These are phyloP conservation scores for Neofusicoccum kwambonambiense DNA, from an alignment of 2,329 filamentous ascomycete species.

Conservation along the genomic window DNA sequence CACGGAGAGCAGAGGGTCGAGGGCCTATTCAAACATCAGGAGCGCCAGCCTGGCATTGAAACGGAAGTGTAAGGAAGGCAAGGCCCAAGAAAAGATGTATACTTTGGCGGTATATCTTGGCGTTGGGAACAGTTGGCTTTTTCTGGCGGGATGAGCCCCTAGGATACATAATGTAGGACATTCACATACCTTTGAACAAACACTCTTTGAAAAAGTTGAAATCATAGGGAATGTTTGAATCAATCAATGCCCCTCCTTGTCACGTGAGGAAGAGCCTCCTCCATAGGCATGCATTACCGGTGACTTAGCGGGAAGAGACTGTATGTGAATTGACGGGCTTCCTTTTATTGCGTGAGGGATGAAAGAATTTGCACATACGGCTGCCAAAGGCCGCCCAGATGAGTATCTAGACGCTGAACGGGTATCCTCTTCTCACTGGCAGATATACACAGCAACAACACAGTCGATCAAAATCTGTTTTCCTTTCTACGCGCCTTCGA, in stretches of 20 bases:
- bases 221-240: too few relatives aligned
- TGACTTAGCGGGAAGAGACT: too few relatives aligned
- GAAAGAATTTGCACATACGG: too few relatives aligned
- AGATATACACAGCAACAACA: neutral
- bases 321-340: too few relatives aligned
- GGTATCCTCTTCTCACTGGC: too few relatives aligned
- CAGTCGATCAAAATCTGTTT: neutral
- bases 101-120: neutral
- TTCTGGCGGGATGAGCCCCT: neutral
- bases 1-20: constrained; percentile 47
- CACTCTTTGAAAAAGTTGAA: too few relatives aligned
- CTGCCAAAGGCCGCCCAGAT: too few relatives aligned
- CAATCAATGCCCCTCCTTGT: too few relatives aligned
- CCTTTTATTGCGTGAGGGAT: too few relatives aligned
- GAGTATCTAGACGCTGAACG: too few relatives aligned
- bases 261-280: too few relatives aligned
- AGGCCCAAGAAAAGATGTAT: neutral
- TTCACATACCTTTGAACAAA: neutral
- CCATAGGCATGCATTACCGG: too few relatives aligned
- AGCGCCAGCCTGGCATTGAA: constrained; percentile 61
- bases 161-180: neutral
- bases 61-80: constrained; percentile 59
- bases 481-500: neutral
- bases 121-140: neutral
- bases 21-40: constrained; percentile 56